Percentiles rank a stretch among this genome's conserved stretches.
These are phyloP conservation scores for Jackrogersella minutella DNA, from an alignment of 495 filamentous ascomycete species.

Conservation along the genomic window DNA sequence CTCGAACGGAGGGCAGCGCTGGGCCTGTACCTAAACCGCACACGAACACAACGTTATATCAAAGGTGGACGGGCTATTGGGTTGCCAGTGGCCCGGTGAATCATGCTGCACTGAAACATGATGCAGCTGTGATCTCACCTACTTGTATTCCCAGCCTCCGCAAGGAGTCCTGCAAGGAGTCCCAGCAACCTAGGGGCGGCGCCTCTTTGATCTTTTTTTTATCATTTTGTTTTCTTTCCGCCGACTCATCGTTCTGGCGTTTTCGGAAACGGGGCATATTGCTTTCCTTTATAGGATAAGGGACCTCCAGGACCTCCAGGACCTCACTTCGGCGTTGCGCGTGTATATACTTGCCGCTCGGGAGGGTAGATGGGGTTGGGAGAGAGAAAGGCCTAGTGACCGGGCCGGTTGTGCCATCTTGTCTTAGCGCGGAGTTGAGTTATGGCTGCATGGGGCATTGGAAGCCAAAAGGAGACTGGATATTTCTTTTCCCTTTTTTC, in stretches of 20 bases:
- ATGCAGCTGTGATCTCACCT: not conserved
- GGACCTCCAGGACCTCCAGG: not conserved
- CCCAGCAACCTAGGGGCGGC: conserved; percentile 18
- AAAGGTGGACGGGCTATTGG: not conserved
- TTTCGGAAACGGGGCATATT: conserved; percentile 16
- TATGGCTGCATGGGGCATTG: not conserved
- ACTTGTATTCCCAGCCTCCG: conserved; percentile 4
- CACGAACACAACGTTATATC: conserved; percentile 18
- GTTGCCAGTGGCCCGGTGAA: not conserved
- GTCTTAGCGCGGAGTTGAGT: conserved; percentile 34
- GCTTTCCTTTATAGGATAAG: conserved; percentile 10
- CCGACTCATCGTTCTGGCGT: conserved; percentile 13
- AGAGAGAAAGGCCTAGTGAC: not conserved
- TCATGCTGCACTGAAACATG: conserved; percentile 13
- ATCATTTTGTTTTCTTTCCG: not conserved
- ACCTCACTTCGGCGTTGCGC: conserved; percentile 12
- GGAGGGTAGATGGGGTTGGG: conserved; percentile 18
- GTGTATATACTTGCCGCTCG: conserved; percentile 20
- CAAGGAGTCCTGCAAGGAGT: conserved; percentile 1
- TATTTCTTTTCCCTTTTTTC: conserved; percentile 10
- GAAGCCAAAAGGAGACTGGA: conserved; percentile 18
- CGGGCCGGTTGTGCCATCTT: conserved; percentile 14
- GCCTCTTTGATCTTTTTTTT: conserved; percentile 9
- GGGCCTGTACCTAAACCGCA: conserved; percentile 1
- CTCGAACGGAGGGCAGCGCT: not conserved